phyloP scores from a whole-genome alignment of 164 flowering plant genomes.

The Chloranthus sessilifolius region DNA sequence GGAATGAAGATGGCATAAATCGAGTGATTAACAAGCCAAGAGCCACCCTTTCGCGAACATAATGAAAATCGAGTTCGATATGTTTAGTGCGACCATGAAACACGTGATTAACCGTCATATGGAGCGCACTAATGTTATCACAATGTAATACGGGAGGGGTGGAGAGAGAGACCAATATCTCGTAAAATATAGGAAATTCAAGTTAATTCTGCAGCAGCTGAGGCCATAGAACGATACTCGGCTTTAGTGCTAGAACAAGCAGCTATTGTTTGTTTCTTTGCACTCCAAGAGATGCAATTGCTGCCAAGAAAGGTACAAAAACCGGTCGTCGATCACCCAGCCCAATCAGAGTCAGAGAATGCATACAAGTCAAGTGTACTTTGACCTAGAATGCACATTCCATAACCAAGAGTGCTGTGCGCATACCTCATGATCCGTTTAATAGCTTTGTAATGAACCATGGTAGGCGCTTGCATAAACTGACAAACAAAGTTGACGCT shows the following conservation, averaged over 20 bases:
- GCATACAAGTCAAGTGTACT: neutral
- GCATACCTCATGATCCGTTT: neutral
- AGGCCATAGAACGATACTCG: neutral
- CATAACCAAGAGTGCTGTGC: neutral
- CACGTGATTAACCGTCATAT: neutral
- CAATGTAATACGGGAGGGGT: neutral
- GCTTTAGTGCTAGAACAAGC: neutral
- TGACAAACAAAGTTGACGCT: neutral
- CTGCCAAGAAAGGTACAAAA: neutral
- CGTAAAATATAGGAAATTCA: neutral
- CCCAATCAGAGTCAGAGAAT: neutral
- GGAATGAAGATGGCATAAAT: too few relatives aligned
- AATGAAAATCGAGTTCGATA: neutral
- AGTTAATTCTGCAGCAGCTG: neutral
- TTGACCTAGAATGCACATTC: neutral
- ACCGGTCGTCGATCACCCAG: neutral
- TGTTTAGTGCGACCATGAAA: neutral
- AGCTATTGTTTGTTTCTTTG: neutral
- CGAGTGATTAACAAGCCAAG: too few relatives aligned
- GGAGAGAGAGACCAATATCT: neutral
- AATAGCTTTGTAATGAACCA: neutral
- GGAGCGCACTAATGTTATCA: neutral
- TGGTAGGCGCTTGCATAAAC: neutral
- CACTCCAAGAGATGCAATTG: neutral
- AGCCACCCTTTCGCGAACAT: neutral